Evolutionary conservation across 202 grass and related monocot species (phyloP).

Genomic region (Panicum virgatum): DNA sequence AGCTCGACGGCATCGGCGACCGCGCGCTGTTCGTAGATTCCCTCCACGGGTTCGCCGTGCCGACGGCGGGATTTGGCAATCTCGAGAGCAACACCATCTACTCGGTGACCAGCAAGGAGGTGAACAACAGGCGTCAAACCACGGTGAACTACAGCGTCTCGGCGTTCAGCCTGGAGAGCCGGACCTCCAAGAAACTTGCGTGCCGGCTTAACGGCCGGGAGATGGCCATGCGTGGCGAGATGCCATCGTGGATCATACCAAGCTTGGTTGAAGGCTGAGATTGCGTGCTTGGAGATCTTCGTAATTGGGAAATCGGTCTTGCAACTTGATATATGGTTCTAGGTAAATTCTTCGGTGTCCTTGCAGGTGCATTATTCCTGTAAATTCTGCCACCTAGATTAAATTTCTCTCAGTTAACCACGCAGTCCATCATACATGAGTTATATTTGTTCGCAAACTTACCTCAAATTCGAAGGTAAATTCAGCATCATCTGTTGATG

Average conservation of each 20-base stretch:
- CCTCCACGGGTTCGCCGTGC: constrained; percentile 51
- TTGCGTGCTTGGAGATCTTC: neutral
- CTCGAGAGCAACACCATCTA: constrained; percentile 58
- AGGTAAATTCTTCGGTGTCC: neutral
- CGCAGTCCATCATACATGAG: neutral
- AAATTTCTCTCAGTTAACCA: neutral
- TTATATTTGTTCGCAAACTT: constrained; percentile 6
- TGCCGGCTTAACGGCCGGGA: constrained; percentile 28
- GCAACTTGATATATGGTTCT: neutral
- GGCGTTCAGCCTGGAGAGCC: constrained; percentile 31
- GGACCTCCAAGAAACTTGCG: constrained; percentile 32
- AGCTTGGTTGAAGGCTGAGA: constrained; percentile 32
- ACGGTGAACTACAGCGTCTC: constrained; percentile 34
- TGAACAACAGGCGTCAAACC: constrained; percentile 9
- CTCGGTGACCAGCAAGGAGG: constrained; percentile 38
- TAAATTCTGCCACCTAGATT: neutral
- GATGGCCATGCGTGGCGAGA: constrained; percentile 26
- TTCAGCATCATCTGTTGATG: neutral
- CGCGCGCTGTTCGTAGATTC: constrained; percentile 59
- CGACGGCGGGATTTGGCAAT: constrained; percentile 32
- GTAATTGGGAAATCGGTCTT: neutral
- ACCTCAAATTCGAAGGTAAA: neutral
- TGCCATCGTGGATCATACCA: constrained; percentile 50
- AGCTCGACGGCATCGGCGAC: constrained; percentile 49
- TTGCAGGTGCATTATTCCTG: constrained; percentile 6